Percentiles rank a stretch among this genome's conserved stretches.
Evolutionary conservation across 2,329 filamentous ascomycete species (phyloP).

Genomic region (Cryphonectria radicalis): DNA sequence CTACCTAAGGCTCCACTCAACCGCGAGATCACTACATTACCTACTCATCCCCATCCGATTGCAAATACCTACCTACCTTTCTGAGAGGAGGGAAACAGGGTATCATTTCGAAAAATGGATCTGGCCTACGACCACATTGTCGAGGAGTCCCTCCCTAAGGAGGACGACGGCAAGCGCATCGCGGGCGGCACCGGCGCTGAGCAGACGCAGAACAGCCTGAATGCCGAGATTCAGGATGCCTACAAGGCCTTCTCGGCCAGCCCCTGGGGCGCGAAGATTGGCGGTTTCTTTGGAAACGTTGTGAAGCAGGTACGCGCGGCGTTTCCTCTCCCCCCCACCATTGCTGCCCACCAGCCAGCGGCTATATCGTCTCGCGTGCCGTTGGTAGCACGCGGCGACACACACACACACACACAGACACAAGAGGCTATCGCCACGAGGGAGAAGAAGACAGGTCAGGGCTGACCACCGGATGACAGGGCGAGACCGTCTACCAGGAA

Average conservation of each 20-base stretch:
- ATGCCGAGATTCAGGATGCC: conserved; percentile 89
- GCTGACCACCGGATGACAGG: conserved; percentile 48
- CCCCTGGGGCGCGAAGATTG: conserved; percentile 87
- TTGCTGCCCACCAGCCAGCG: too few relatives aligned
- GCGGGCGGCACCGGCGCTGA: conserved; percentile 44
- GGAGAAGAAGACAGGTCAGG: neutral
- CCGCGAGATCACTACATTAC: neutral
- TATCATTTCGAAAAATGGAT: conserved; percentile 68
- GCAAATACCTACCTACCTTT: neutral
- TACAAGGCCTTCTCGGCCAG: conserved; percentile 92
- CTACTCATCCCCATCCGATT: neutral
- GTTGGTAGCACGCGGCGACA: neutral
- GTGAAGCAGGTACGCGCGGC: conserved; percentile 78
- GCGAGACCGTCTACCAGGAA: conserved; percentile 82
- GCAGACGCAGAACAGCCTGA: conserved; percentile 63
- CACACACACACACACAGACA: neutral
- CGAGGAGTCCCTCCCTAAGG: conserved; percentile 73
- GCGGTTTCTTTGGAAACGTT: conserved; percentile 88
- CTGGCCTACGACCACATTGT: conserved; percentile 96
- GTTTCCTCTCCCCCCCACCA: too few relatives aligned
- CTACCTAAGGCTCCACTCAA: neutral
- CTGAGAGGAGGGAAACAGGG: neutral
- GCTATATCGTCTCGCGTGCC: neutral
- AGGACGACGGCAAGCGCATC: conserved; percentile 51
- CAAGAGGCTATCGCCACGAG: neutral